These are phyloP conservation scores for Cercospora berteroae DNA, from an alignment of 2,329 filamentous ascomycete species.

Conservation along the genomic window DNA sequence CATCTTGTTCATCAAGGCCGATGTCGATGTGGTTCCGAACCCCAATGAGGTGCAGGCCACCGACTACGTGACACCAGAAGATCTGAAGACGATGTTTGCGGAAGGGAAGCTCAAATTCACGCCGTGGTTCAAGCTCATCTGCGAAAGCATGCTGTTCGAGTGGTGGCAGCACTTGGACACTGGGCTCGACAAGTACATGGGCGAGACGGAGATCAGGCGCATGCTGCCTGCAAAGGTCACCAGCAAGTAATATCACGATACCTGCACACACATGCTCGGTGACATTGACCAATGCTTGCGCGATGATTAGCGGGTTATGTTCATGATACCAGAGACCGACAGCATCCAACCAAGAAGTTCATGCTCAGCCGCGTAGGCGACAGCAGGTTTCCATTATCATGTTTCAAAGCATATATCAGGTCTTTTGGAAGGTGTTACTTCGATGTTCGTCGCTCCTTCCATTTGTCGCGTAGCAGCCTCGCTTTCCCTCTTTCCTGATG, in stretches of 20 bases:
- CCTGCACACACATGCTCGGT: neutral
- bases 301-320: neutral
- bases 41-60: constrained; percentile 85
- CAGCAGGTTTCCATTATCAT: neutral
- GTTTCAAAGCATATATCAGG: neutral
- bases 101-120: constrained; percentile 83
- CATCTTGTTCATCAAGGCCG: constrained; percentile 95
- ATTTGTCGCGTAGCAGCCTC: neutral
- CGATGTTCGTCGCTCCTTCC: neutral
- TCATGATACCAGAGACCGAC: constrained; percentile 11
- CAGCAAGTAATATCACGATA: neutral
- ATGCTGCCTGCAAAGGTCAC: constrained; percentile 53
- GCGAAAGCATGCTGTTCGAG: constrained; percentile 93
- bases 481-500: neutral
- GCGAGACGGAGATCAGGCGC: constrained; percentile 82
- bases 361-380: neutral
- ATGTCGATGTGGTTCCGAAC: constrained; percentile 79
- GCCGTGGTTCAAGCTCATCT: constrained; percentile 99
- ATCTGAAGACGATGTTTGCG: constrained; percentile 80
- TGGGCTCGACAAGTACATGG: constrained; percentile 78
- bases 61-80: constrained; percentile 76
- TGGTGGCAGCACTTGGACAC: constrained; percentile 89
- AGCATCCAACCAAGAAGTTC: constrained; percentile 6
- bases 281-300: neutral
- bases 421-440: neutral